Evolutionary conservation across 129 eudicot species (phyloP).

Genomic region (Centaurea solstitialis): DNA sequence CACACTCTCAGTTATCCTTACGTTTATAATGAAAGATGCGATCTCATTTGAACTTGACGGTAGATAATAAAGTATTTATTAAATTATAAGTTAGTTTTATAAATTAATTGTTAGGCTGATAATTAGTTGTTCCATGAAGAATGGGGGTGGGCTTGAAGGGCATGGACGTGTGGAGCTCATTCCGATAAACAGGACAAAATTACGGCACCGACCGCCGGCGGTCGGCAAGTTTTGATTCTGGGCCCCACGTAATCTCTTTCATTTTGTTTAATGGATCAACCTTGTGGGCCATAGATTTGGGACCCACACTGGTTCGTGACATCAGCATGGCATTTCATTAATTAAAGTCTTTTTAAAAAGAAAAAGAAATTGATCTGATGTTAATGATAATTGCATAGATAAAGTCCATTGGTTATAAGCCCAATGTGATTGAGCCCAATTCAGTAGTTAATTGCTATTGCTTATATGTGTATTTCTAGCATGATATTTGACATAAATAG

Average conservation of each 20-base stretch:
- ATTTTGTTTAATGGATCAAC: background rate
- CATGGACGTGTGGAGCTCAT: conserved; percentile 26
- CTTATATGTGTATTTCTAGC: background rate
- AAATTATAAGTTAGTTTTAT: background rate
- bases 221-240: background rate
- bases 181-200: conserved; percentile 18
- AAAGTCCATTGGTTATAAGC: background rate
- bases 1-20: no score
- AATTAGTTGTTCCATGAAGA: background rate
- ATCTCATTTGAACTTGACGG: no score
- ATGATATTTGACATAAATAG: background rate
- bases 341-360: no score
- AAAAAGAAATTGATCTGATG: no score
- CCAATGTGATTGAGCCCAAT: background rate
- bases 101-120: background rate
- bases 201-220: conserved; percentile 20
- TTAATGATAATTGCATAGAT: no score
- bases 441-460: background rate
- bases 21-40: no score
- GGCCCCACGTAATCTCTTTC: conserved; percentile 24
- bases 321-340: background rate
- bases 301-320: background rate
- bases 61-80: background rate
- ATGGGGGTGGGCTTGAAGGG: background rate
- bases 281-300: background rate